phyloP scores from a whole-genome alignment of 1,284 basidiomycete species.

The Marasmius oreades region DNA sequence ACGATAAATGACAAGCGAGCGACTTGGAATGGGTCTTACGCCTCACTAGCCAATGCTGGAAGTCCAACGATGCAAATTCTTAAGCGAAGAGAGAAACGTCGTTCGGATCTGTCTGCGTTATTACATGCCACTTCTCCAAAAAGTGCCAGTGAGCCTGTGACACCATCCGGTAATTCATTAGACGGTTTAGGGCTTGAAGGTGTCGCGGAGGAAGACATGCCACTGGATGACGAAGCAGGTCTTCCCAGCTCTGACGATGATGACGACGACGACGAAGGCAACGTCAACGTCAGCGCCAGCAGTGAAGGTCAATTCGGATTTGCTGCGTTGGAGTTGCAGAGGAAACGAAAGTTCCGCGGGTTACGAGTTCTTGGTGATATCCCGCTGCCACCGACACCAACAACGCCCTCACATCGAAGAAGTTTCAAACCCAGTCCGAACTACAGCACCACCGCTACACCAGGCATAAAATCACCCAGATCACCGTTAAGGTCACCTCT shows the following conservation, averaged over 20 bases:
- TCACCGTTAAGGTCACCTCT: neutral
- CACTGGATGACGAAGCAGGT: slow-evolving; percentile 26
- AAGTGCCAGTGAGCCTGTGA: slow-evolving; percentile 44
- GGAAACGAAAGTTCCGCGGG: slow-evolving; percentile 48
- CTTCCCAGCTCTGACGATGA: slow-evolving; percentile 24
- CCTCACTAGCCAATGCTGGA: slow-evolving; percentile 41
- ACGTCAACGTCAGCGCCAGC: slow-evolving; percentile 15
- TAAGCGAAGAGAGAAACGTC: slow-evolving; percentile 45
- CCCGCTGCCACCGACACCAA: slow-evolving; percentile 12
- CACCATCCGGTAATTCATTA: slow-evolving; percentile 30
- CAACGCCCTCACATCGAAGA: too few relatives aligned
- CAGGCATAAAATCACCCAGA: neutral
- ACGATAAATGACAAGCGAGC: slow-evolving; percentile 47
- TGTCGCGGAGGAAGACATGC: slow-evolving; percentile 30
- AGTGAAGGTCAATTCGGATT: slow-evolving; percentile 46
- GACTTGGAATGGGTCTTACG: slow-evolving; percentile 71
- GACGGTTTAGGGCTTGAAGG: slow-evolving; percentile 2
- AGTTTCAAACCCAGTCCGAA: too few relatives aligned
- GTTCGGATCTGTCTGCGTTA: slow-evolving; percentile 50
- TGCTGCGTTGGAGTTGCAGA: slow-evolving; percentile 55
- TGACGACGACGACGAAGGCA: too few relatives aligned
- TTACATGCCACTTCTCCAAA: slow-evolving; percentile 30
- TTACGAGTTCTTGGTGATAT: slow-evolving; percentile 40
- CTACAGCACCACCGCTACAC: slow-evolving; percentile 16
- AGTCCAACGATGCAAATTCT: slow-evolving; percentile 40